phyloP scores from a whole-genome alignment of 352 stramenopile genomes.

The Globisporangium middletonii region DNA sequence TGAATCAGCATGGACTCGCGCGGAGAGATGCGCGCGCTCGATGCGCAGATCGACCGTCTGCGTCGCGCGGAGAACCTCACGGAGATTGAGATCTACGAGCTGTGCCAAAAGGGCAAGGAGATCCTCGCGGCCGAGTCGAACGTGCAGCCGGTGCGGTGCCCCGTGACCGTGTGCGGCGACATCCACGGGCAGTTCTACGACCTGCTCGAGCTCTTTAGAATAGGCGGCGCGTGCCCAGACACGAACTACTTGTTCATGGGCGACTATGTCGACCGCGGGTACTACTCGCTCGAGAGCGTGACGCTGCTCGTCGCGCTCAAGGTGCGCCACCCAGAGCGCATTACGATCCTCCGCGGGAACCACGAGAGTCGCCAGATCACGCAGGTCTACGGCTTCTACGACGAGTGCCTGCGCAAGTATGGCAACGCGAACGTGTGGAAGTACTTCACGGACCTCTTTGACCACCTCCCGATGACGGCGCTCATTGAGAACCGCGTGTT shows the following conservation, averaged over 20 bases:
- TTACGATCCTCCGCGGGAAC: constrained; percentile 75
- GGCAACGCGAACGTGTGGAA: constrained; percentile 88
- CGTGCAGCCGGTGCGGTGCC: constrained; percentile 80
- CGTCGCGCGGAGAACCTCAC: constrained; percentile 84
- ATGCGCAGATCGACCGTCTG: constrained; percentile 81
- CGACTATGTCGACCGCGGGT: constrained; percentile 87
- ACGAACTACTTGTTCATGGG: constrained; percentile 91
- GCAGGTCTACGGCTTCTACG: constrained; percentile 54
- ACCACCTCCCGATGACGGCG: constrained; percentile 85
- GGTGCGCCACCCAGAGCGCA: constrained; percentile 80
- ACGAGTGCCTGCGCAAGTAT: constrained; percentile 70
- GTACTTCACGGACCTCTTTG: constrained; percentile 88
- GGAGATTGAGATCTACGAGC: constrained; percentile 85
- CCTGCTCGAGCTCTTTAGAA: constrained; percentile 85
- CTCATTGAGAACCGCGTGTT: constrained; percentile 88
- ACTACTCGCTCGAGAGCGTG: constrained; percentile 85
- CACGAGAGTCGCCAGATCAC: constrained; percentile 41
- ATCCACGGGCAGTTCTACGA: constrained; percentile 90
- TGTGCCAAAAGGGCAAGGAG: constrained; percentile 89
- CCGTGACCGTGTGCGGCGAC: constrained; percentile 84
- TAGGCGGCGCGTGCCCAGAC: constrained; percentile 81
- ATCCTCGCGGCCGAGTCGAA: constrained; percentile 83
- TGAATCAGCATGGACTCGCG: constrained; percentile 51
- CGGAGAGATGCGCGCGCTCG: constrained; percentile 82
- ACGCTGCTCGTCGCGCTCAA: constrained; percentile 81